Conservation (phyloP, 208 protist genomes). For the Trypanosoma congolense region DNA sequence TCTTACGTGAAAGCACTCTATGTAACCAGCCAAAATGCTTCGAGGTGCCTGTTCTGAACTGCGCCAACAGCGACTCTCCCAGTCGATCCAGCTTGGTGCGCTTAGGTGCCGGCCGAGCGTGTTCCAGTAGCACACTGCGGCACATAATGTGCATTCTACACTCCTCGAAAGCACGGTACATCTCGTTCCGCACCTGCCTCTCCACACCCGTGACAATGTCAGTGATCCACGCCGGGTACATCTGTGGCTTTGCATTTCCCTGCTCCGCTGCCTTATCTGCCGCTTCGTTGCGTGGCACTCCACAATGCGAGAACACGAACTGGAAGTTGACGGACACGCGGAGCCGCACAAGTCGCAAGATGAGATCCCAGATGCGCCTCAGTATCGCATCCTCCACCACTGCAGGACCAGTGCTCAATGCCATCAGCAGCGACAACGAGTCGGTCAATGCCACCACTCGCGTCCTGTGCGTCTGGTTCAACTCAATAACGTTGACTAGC, state of each 20-base stretch:
- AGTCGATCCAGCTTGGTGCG: neutral
- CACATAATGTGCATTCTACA: neutral
- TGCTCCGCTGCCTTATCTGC: neutral
- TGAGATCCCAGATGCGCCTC: slow-evolving; percentile 1
- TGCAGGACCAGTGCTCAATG: slow-evolving; percentile 3
- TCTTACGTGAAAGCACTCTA: neutral
- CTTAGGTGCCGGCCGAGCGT: neutral
- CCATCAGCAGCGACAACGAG: neutral
- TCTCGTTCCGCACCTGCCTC: neutral
- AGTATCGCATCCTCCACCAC: neutral
- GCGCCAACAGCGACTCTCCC: slow-evolving; percentile 1
- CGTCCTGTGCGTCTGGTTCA: neutral
- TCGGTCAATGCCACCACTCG: slow-evolving; percentile 2
- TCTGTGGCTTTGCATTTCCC: neutral
- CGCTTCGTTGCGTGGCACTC: neutral
- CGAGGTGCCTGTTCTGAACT: slow-evolving; percentile 6
- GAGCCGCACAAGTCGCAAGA: neutral
- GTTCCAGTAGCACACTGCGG: neutral
- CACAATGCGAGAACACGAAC: slow-evolving; percentile 4
- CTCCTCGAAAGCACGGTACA: neutral
- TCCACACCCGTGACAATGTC: slow-evolving; percentile 6
- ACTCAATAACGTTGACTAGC: neutral
- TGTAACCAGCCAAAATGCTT: slow-evolving; percentile 7
- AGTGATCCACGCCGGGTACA: neutral
- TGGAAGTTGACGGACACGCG: neutral